These are phyloP conservation scores for Phialophora verrucosa DNA, from an alignment of 2,329 filamentous ascomycete genomes.

Conservation along the genomic window DNA sequence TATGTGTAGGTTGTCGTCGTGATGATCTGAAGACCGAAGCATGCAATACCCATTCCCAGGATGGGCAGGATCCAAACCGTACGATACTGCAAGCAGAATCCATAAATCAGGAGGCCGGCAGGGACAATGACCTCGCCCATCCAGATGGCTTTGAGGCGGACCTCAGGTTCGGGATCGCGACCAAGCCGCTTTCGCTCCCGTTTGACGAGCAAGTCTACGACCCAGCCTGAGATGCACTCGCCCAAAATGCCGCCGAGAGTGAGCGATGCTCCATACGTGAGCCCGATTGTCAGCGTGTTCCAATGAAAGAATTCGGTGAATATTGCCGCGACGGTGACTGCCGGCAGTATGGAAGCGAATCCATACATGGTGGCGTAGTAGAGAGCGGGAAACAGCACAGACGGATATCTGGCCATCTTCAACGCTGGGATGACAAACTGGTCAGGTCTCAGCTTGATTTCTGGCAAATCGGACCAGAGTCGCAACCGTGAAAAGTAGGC, in stretches of 20 bases:
- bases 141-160: slow-evolving; percentile 42
- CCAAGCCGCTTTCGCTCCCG: slow-evolving; percentile 32
- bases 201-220: slow-evolving; percentile 39
- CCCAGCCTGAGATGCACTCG: slow-evolving; percentile 39
- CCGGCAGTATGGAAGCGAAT: slow-evolving; percentile 44
- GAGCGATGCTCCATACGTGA: slow-evolving; percentile 43
- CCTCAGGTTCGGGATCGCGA: slow-evolving; percentile 39
- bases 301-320: slow-evolving; percentile 43
- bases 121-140: slow-evolving; percentile 41
- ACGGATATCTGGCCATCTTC: slow-evolving; percentile 43
- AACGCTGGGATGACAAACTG: slow-evolving; percentile 41
- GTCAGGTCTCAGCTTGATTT: slow-evolving; percentile 26
- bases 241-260: slow-evolving; percentile 40
- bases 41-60: slow-evolving; percentile 40
- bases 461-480: slow-evolving; percentile 31
- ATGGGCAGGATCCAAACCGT: slow-evolving; percentile 41
- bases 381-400: slow-evolving; percentile 43
- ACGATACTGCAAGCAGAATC: slow-evolving; percentile 43
- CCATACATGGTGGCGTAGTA: slow-evolving; percentile 45
- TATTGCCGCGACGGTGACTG: slow-evolving; percentile 44
- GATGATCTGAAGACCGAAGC: slow-evolving; percentile 42
- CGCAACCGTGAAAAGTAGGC: slow-evolving; percentile 34
- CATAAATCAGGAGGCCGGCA: slow-evolving; percentile 43
- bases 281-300: slow-evolving; percentile 43
- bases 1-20: slow-evolving; percentile 41